Conservation (phyloP, 805 yeast genomes). For the Kazachstania viticola region DNA sequence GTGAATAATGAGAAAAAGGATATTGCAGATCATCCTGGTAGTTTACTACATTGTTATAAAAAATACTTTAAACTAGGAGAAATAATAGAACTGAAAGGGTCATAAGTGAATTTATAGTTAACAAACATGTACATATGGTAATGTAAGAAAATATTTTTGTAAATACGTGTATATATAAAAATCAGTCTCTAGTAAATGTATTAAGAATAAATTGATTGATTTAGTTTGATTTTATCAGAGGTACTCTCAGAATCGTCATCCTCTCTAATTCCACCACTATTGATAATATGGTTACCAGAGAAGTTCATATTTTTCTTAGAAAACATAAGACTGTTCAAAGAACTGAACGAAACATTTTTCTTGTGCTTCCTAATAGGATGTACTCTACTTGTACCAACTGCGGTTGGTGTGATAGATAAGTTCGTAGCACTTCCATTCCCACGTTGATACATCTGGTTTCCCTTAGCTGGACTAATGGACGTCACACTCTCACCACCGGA, state of each 20-base stretch:
- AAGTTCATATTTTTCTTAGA: conserved; percentile 21
- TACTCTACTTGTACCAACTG: conserved; percentile 8
- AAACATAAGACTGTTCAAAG: conserved; percentile 25
- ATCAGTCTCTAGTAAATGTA: not conserved
- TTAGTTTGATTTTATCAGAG: conserved; percentile 15
- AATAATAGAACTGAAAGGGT: conserved; percentile 7
- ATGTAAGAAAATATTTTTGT: too few relatives aligned
- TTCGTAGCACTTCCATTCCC: conserved; percentile 17
- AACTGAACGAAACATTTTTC: conserved; percentile 26
- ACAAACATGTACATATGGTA: not conserved
- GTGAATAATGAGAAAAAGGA: conserved; percentile 18
- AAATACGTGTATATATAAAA: too few relatives aligned
- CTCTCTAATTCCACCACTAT: conserved; percentile 20
- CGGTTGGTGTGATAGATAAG: conserved; percentile 7
- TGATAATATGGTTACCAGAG: conserved; percentile 18
- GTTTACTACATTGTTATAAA: conserved; percentile 54
- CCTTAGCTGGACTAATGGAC: not conserved
- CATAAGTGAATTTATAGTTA: not conserved
- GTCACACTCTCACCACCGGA: not conserved
- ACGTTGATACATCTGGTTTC: conserved; percentile 11
- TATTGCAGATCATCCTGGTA: conserved; percentile 48
- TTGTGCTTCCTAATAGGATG: conserved; percentile 24
- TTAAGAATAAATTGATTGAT: conserved; percentile 21
- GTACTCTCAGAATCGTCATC: conserved; percentile 17
- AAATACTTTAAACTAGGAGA: conserved; percentile 43